Conservation (phyloP, 148 eudicot species). For the Silene latifolia region DNA sequence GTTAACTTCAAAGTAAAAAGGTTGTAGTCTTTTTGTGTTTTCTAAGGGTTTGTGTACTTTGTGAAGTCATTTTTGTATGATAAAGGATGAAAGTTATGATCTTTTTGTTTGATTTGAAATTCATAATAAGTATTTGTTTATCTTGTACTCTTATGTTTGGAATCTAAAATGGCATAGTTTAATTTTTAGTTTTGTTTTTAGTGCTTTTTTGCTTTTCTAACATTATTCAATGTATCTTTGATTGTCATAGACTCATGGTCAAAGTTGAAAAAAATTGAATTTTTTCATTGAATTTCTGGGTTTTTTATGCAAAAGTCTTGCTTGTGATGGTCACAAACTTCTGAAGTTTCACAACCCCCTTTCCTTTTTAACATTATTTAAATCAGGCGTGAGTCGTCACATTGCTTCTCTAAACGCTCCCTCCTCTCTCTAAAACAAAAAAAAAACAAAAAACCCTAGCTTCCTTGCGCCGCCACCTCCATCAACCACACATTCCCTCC, state of each 20-base stretch:
- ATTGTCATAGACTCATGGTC: neutral
- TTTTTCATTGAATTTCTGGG: neutral
- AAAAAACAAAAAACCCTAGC: no score
- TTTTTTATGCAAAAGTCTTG: no score
- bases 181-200: neutral
- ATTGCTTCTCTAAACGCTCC: no score
- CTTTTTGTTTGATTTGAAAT: neutral
- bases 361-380: no score
- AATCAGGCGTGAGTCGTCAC: no score
- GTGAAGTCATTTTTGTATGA: neutral
- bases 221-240: neutral
- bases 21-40: neutral
- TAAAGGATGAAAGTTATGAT: neutral
- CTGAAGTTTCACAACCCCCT: no score
- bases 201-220: neutral
- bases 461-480: no score
- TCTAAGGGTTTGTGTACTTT: neutral
- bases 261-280: slow-evolving; percentile 1
- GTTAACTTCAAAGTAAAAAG: neutral
- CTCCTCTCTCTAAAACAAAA: no score
- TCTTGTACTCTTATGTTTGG: neutral
- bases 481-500: no score
- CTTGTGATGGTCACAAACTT: no score
- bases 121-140: neutral
- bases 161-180: neutral